phyloP scores from a whole-genome alignment of 1,284 basidiomycete species.

The Leccinum pachyderme region DNA sequence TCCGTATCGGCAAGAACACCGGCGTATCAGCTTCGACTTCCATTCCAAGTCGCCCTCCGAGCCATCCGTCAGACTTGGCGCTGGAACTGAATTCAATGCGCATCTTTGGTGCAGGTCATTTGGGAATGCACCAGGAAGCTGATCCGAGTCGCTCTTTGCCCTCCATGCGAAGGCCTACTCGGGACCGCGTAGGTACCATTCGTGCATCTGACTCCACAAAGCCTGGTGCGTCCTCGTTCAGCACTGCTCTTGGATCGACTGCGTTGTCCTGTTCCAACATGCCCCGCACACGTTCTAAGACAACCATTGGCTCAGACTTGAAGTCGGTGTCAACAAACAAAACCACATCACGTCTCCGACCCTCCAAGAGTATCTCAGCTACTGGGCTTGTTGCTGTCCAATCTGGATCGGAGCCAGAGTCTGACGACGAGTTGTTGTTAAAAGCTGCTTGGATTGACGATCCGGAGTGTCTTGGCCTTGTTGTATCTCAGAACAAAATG shows the following conservation, averaged over 20 bases:
- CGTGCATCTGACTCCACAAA: constrained; percentile 29
- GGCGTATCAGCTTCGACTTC: constrained; percentile 1
- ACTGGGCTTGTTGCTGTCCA: not conserved
- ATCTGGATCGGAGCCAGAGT: constrained; percentile 14
- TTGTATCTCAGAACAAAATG: constrained; percentile 2
- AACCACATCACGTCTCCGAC: not conserved
- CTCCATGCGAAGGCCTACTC: constrained; percentile 1
- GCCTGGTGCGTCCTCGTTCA: not conserved
- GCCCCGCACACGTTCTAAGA: constrained; percentile 34
- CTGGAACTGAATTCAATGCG: constrained; percentile 24
- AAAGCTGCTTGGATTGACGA: constrained; percentile 35
- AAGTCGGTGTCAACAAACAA: constrained; percentile 14
- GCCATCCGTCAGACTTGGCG: constrained; percentile 20
- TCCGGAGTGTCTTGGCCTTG: constrained; percentile 42
- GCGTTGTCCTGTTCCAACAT: constrained; percentile 8
- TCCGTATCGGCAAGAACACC: not conserved
- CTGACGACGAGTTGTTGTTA: constrained; percentile 31
- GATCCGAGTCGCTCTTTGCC: not conserved
- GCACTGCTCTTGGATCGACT: not conserved
- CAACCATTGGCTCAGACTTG: constrained; percentile 30
- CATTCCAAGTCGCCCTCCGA: constrained; percentile 9
- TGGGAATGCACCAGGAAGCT: constrained; percentile 7
- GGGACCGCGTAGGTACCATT: constrained; percentile 32
- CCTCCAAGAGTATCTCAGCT: not conserved
- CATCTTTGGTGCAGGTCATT: constrained; percentile 21